A percentile compares a stretch with the other conserved stretches of the same genome.
These are phyloP conservation scores for Polysphondylium violaceum DNA, from an alignment of 78 protist species.

Conservation along the genomic window DNA sequence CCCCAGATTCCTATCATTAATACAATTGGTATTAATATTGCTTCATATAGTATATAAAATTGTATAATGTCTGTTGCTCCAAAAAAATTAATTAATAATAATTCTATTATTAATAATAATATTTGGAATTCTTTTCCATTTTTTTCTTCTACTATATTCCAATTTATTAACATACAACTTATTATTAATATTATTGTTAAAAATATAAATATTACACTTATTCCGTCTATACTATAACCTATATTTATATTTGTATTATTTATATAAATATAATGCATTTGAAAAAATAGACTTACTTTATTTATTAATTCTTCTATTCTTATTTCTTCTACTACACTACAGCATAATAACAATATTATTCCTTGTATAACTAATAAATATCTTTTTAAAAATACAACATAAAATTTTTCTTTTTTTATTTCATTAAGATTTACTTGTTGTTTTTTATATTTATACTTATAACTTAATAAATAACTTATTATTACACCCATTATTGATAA, in stretches of 20 bases:
- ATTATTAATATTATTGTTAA: conserved; percentile 10
- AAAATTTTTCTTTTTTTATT: too few species aligned
- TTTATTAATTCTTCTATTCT: neutral
- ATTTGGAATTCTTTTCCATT: conserved; percentile 1
- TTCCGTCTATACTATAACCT: neutral
- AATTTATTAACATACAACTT: conserved; percentile 7
- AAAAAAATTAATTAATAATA: conserved; percentile 16
- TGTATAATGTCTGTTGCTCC: conserved; percentile 17
- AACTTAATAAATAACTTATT: neutral
- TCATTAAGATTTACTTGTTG: too few species aligned
- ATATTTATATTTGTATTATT: conserved; percentile 17
- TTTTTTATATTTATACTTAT: neutral
- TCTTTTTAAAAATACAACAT: neutral
- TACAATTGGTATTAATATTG: conserved; percentile 26
- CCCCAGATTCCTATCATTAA: conserved; percentile 20
- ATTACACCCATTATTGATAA: neutral
- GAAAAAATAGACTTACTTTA: neutral
- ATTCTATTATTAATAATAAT: conserved; percentile 6
- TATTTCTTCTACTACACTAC: neutral
- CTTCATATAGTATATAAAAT: conserved; percentile 16
- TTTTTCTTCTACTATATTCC: neutral
- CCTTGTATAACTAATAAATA: neutral
- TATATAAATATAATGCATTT: neutral
- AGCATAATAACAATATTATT: neutral
- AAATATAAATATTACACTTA: conserved; percentile 11